Evolutionary conservation across 2,329 filamentous ascomycete genomes (phyloP), one percentile per base, ranked within the genome.

Genomic region (Lomentospora prolificans): DNA sequence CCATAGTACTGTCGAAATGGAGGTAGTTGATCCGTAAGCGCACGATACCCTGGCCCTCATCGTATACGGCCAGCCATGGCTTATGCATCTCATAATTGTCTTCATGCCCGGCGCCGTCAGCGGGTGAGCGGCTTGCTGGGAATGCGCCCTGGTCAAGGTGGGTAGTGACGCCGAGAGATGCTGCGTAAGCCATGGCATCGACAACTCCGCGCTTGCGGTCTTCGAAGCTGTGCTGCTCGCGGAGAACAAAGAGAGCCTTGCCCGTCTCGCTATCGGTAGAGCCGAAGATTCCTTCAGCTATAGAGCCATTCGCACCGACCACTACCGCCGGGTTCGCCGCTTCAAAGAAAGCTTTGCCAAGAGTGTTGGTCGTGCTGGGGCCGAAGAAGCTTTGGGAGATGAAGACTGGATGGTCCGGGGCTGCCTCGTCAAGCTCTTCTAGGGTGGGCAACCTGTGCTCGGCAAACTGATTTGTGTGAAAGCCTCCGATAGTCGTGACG

Each of bases 61-160:
- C 39, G 39, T 46, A 22, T n/a, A 46, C 39, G 7, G 12, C 39
- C 7, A 46, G 39, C 39, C 39, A 46, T 5, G 39, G 39, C 39
- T 22, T 46, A n/a, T 46, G 39, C 39, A 46, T 46, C n/a, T n/a
- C 39, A n/a, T 46, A 46, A n/a, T n/a, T n/a, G n/a, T 46, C 39
- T 6, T 46, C 39, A 17, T 46, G 39, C 12, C 12, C 39, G n/a
- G 39, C 39, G 19, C 39, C 39, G n/a, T 46, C 39, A 22, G 39
- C 39, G 22, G 39, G 48, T 19, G 24, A 27, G 24, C 4, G 6
- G 24, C 4, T 50, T 8, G 48, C 24, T 10, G 22, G 24, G 10
- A 27, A 50, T 10, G 48, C 19, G 3, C 48, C 48, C 9, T 28
- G 19, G 19, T 50, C 19, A 19, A 25, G 48, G 48, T 50, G 19